phyloP scores from a whole-genome alignment of 129 eudicot genomes.

The Solidago caesia region DNA sequence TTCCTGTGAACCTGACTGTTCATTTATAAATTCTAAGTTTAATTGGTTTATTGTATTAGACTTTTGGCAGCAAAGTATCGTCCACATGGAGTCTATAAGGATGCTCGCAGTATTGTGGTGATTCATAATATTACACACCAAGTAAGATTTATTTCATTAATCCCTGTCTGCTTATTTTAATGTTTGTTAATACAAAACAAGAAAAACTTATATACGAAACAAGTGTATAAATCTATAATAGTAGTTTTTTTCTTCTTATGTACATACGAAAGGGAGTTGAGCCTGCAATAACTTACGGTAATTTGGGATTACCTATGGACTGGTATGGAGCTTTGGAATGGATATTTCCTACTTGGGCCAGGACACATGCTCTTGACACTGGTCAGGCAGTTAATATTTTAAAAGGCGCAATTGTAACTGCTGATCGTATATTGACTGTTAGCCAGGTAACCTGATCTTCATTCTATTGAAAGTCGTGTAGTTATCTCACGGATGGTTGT shows the following conservation, averaged over 20 bases:
- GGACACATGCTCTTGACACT: slow-evolving; percentile 87
- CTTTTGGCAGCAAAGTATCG: slow-evolving; percentile 91
- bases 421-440: slow-evolving; percentile 73
- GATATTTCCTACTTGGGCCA: slow-evolving; percentile 92
- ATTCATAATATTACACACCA: slow-evolving; percentile 90
- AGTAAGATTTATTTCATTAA: slow-evolving; percentile 34
- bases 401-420: slow-evolving; percentile 81
- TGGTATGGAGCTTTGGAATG: slow-evolving; percentile 85
- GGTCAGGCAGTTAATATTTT: slow-evolving; percentile 86
- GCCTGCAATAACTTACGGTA: slow-evolving; percentile 65
- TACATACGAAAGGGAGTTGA: slow-evolving; percentile 67
- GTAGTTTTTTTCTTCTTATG: not conserved
- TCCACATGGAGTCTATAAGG: slow-evolving; percentile 76
- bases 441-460: slow-evolving; percentile 53
- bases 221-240: not conserved
- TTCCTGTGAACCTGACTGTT: not conserved
- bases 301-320: slow-evolving; percentile 69
- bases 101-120: slow-evolving; percentile 71
- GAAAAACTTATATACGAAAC: not conserved
- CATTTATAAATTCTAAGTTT: not conserved
- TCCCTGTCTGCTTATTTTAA: not conserved
- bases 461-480: not conserved
- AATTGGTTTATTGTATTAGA: slow-evolving; percentile 30
- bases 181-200: not conserved
- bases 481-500: not conserved